Percentiles rank a stretch among this genome's conserved stretches.
Evolutionary conservation across 2,329 filamentous ascomycete genomes (phyloP).

Genomic region (Trichoderma koningiopsis): DNA sequence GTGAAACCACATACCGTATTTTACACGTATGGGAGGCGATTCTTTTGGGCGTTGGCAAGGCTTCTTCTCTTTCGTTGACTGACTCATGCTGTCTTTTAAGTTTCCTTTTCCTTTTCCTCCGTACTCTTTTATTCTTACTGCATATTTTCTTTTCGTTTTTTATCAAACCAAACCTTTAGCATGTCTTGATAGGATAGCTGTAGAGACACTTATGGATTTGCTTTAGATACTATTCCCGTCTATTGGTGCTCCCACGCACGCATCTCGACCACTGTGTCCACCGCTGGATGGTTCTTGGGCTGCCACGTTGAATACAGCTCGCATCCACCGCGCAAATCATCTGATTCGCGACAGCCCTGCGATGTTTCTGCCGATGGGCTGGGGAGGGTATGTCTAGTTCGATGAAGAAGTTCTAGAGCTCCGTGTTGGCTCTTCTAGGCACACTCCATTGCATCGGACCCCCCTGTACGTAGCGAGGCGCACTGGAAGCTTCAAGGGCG

Average conservation of each 20-base stretch:
- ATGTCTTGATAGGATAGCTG: background rate
- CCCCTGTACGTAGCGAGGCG: slow-evolving; percentile 2
- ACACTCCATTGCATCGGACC: background rate
- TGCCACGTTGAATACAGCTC: slow-evolving; percentile 11
- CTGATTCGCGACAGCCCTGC: slow-evolving; percentile 4
- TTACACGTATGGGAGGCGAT: background rate
- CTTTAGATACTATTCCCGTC: background rate
- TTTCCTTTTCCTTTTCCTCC: background rate
- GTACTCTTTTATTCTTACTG: background rate
- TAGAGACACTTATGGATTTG: slow-evolving; percentile 10
- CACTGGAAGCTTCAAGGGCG: background rate
- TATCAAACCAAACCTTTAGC: background rate
- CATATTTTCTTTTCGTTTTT: background rate
- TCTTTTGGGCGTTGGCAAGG: background rate
- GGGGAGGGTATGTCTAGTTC: background rate
- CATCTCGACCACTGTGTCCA: background rate
- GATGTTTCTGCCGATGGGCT: slow-evolving; percentile 6
- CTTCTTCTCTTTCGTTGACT: background rate
- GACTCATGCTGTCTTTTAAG: background rate
- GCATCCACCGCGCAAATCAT: background rate
- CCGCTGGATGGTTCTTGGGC: background rate
- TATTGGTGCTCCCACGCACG: background rate
- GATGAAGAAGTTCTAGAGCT: background rate
- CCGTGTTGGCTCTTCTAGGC: background rate
- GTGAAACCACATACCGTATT: background rate